Percentiles rank a stretch among this genome's conserved stretches.
Evolutionary conservation across 495 filamentous ascomycete species (phyloP).

Genomic region (Tuber indicum): DNA sequence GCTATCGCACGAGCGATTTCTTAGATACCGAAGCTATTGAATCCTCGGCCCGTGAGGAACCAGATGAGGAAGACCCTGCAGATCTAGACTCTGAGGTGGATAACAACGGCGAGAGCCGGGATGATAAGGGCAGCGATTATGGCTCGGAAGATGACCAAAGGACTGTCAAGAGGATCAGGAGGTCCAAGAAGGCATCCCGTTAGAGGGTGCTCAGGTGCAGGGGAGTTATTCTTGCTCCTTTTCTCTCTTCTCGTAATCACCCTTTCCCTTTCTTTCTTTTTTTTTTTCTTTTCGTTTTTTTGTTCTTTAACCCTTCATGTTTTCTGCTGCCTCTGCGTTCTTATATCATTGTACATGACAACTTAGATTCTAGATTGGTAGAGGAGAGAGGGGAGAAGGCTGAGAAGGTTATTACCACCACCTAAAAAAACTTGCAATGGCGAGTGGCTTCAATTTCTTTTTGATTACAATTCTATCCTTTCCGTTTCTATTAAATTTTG

Average conservation of each 20-base stretch:
- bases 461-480: not conserved
- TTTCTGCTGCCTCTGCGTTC: not conserved
- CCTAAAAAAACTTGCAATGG: not conserved
- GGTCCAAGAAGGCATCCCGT: not conserved
- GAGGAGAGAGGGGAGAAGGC: not conserved
- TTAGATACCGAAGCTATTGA: constrained; percentile 27
- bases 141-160: constrained; percentile 13
- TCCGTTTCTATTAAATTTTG: not conserved
- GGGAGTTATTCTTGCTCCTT: not conserved
- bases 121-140: constrained; percentile 6
- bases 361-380: not conserved
- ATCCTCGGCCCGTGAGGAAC: constrained; percentile 41
- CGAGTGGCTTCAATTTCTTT: not conserved
- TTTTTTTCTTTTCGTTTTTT: not conserved
- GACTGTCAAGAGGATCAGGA: not conserved
- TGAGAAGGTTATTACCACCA: not conserved
- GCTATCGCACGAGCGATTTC: constrained; percentile 4
- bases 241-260: not conserved
- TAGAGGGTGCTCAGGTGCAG: not conserved
- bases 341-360: not conserved
- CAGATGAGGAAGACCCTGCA: constrained; percentile 45
- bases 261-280: not conserved
- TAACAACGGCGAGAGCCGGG: constrained; percentile 1
- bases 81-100: constrained; percentile 41
- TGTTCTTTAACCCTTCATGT: not conserved